Conservation (phyloP, 2,329 filamentous ascomycete genomes). For the Xylariales sp. region DNA sequence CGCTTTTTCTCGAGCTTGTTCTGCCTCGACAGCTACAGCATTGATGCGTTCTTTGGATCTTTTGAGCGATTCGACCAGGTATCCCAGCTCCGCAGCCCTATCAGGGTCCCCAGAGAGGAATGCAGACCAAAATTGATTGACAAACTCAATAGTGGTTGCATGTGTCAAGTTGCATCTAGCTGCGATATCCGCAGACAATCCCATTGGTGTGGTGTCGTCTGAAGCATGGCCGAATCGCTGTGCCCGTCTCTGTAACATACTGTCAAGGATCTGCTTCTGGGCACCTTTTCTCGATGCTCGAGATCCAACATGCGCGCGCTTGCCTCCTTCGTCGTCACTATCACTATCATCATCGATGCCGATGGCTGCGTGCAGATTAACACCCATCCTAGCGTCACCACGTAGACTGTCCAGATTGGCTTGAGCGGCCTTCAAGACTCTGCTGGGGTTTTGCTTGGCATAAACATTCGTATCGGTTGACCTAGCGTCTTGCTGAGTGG, state of each 20-base stretch:
- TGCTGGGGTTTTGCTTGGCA: slow-evolving; percentile 62
- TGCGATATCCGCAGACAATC: slow-evolving; percentile 49
- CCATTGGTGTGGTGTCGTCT: slow-evolving; percentile 49
- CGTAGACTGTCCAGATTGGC: slow-evolving; percentile 54
- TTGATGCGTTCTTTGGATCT: slow-evolving; percentile 75
- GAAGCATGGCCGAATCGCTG: slow-evolving; percentile 50
- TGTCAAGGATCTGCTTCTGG: slow-evolving; percentile 61
- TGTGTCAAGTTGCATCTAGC: slow-evolving; percentile 67
- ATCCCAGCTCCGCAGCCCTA: slow-evolving; percentile 73
- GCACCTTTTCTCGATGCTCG: slow-evolving; percentile 60
- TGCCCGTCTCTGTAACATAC: slow-evolving; percentile 56
- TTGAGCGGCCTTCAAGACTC: slow-evolving; percentile 62
- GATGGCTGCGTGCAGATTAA: slow-evolving; percentile 60
- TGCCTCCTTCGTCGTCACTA: slow-evolving; percentile 58
- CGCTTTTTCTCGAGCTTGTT: slow-evolving; percentile 63
- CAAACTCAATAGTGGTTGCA: slow-evolving; percentile 88
- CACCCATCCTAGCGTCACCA: slow-evolving; percentile 42
- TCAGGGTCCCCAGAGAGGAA: slow-evolving; percentile 86
- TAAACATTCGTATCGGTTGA: slow-evolving; percentile 50
- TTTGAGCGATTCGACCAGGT: slow-evolving; percentile 75
- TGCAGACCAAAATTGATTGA: slow-evolving; percentile 95
- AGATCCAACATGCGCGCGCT: slow-evolving; percentile 61
- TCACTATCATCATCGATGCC: slow-evolving; percentile 68
- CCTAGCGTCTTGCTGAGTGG: slow-evolving; percentile 47
- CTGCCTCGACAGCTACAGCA: slow-evolving; percentile 74